Conservation (phyloP, 2,329 filamentous ascomycete genomes). For the Colletotrichum gigasporum region DNA sequence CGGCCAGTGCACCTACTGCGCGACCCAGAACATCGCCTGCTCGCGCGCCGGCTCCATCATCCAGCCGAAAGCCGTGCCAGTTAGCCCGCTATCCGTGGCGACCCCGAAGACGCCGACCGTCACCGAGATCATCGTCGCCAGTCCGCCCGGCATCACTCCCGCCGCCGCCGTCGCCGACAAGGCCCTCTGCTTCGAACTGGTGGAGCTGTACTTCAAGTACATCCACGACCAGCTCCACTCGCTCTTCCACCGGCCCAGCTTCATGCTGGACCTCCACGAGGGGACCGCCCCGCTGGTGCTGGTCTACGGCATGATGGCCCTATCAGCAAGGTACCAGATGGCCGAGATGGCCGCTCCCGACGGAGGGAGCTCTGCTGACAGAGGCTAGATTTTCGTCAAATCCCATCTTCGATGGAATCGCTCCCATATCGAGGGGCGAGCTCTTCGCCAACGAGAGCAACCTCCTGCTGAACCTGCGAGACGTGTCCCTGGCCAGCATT, state of each 20-base stretch:
- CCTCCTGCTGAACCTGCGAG: constrained; percentile 43
- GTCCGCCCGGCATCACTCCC: constrained; percentile 22
- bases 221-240: constrained; percentile 46
- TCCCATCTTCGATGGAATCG: constrained; percentile 30
- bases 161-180: constrained; percentile 30
- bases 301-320: constrained; percentile 37
- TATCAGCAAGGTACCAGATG: constrained; percentile 33
- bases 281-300: constrained; percentile 34
- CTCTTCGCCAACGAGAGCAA: constrained; percentile 35
- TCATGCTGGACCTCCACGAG: constrained; percentile 35
- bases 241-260: constrained; percentile 42
- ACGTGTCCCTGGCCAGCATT: constrained; percentile 45
- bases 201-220: constrained; percentile 44
- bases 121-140: constrained; percentile 25
- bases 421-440: constrained; percentile 38
- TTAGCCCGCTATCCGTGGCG: constrained; percentile 23
- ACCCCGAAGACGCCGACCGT: constrained; percentile 22
- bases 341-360: neutral
- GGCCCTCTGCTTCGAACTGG: constrained; percentile 35
- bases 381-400: constrained; percentile 35
- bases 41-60: constrained; percentile 33
- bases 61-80: constrained; percentile 29
- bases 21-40: constrained; percentile 31
- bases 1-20: constrained; percentile 32
- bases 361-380: neutral